Conservation (phyloP, 176 grass and related monocot genomes). For the Lolium rigidum region DNA sequence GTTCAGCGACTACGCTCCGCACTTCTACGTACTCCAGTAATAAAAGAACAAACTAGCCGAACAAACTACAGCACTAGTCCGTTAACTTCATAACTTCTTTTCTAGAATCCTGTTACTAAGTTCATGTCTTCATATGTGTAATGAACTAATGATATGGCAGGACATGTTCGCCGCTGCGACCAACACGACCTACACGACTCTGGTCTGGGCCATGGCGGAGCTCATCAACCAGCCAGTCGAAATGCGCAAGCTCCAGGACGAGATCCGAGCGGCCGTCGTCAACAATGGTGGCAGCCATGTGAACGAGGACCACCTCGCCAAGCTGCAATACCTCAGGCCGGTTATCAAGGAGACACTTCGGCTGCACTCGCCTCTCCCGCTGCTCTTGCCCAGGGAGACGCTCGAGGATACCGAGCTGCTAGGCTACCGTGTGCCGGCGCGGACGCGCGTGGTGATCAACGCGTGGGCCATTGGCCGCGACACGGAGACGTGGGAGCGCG, state of each 20-base stretch:
- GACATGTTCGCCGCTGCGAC: slow-evolving; percentile 37
- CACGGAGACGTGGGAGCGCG: slow-evolving; percentile 35
- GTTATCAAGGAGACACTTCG: slow-evolving; percentile 54
- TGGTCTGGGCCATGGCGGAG: slow-evolving; percentile 51
- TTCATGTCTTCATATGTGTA: neutral
- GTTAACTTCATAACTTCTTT: too few species aligned
- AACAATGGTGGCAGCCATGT: neutral
- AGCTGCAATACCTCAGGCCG: slow-evolving; percentile 25
- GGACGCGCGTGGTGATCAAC: slow-evolving; percentile 56
- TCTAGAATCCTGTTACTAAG: too few species aligned
- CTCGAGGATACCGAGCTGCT: slow-evolving; percentile 33
- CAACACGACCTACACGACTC: neutral
- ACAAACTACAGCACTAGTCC: too few species aligned
- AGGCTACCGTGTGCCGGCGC: slow-evolving; percentile 36
- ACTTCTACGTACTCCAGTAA: too few species aligned
- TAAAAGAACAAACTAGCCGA: too few species aligned
- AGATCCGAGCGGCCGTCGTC: slow-evolving; percentile 32
- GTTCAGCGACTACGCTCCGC: too few species aligned
- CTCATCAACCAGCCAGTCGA: slow-evolving; percentile 39
- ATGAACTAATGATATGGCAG: neutral
- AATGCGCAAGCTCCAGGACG: slow-evolving; percentile 42
- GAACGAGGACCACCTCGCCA: slow-evolving; percentile 25
- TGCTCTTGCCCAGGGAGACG: slow-evolving; percentile 47
- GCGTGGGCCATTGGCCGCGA: slow-evolving; percentile 56
- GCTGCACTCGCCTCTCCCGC: slow-evolving; percentile 40